phyloP scores from a whole-genome alignment of 148 eudicot genomes.

The Simmondsia chinensis region DNA sequence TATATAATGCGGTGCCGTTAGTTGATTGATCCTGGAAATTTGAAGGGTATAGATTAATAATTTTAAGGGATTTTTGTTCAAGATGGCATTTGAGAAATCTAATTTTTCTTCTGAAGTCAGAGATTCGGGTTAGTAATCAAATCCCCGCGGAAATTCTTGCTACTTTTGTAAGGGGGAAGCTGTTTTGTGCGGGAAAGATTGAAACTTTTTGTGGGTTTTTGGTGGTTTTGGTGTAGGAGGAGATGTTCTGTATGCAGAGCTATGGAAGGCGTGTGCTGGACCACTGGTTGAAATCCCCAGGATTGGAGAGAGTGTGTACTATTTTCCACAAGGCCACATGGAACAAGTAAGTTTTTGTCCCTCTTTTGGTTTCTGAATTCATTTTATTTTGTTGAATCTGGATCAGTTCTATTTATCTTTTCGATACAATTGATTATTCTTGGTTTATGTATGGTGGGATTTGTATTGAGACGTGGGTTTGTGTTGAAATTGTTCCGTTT shows the following conservation, averaged over 20 bases:
- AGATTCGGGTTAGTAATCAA: no score
- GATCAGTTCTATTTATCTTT: background rate
- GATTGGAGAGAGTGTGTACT: conserved; percentile 79
- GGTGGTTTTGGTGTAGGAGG: no score
- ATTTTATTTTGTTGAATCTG: background rate
- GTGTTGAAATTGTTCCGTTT: background rate
- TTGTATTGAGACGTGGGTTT: conserved; percentile 1
- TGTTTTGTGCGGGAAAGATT: no score
- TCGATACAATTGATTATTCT: background rate
- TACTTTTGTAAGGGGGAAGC: no score
- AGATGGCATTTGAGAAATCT: no score
- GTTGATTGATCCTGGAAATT: no score
- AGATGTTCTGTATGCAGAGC: conserved; percentile 72
- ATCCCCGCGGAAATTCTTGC: no score
- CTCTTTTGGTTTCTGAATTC: background rate
- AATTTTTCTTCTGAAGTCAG: no score
- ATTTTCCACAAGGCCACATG: conserved; percentile 97
- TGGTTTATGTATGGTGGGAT: background rate
- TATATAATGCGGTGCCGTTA: no score
- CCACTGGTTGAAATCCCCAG: conserved; percentile 87
- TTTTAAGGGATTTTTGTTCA: no score
- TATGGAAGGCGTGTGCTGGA: conserved; percentile 98
- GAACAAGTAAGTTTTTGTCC: conserved; percentile 60
- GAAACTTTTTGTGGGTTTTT: no score
- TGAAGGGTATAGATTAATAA: no score